Conservation (phyloP, 1,284 basidiomycete species). For the Ustilago loliicola region DNA sequence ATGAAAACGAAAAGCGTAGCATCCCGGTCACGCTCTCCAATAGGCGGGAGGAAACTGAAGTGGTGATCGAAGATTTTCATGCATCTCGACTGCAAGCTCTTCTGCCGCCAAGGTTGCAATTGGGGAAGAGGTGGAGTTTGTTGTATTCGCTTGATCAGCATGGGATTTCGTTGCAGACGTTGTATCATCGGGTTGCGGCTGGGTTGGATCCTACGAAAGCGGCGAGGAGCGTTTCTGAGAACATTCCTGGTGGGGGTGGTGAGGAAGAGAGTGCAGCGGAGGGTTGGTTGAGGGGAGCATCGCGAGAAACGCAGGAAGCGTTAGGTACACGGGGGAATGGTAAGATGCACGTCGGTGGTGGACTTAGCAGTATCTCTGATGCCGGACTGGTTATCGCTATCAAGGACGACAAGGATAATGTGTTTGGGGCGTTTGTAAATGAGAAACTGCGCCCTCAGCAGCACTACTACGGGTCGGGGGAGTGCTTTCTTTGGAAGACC, state of each 20-base stretch:
- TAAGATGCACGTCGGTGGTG: slow-evolving; percentile 48
- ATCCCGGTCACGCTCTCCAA: slow-evolving; percentile 60
- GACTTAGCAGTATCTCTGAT: slow-evolving; percentile 48
- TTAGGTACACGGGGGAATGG: slow-evolving; percentile 26
- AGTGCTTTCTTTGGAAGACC: slow-evolving; percentile 71
- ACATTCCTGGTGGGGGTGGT: neutral
- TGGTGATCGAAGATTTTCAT: slow-evolving; percentile 58
- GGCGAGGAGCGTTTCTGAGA: slow-evolving; percentile 13
- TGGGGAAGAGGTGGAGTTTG: slow-evolving; percentile 85
- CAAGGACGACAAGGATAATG: slow-evolving; percentile 60
- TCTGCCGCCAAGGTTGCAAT: slow-evolving; percentile 83
- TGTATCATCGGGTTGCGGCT: slow-evolving; percentile 71
- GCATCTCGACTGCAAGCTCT: slow-evolving; percentile 61
- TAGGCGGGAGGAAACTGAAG: slow-evolving; percentile 61
- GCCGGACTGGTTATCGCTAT: slow-evolving; percentile 65
- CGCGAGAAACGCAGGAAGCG: slow-evolving; percentile 50
- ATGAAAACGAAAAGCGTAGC: slow-evolving; percentile 22
- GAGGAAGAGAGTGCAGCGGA: slow-evolving; percentile 34
- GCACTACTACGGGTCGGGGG: slow-evolving; percentile 67
- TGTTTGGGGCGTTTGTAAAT: slow-evolving; percentile 69
- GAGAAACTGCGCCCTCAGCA: slow-evolving; percentile 60
- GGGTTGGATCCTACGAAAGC: slow-evolving; percentile 43
- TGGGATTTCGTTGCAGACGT: slow-evolving; percentile 89
- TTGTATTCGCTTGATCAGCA: slow-evolving; percentile 95
- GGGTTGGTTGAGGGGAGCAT: slow-evolving; percentile 62